Conservation (phyloP, 78 protist species). For the Dictyostelium firmibasis region DNA sequence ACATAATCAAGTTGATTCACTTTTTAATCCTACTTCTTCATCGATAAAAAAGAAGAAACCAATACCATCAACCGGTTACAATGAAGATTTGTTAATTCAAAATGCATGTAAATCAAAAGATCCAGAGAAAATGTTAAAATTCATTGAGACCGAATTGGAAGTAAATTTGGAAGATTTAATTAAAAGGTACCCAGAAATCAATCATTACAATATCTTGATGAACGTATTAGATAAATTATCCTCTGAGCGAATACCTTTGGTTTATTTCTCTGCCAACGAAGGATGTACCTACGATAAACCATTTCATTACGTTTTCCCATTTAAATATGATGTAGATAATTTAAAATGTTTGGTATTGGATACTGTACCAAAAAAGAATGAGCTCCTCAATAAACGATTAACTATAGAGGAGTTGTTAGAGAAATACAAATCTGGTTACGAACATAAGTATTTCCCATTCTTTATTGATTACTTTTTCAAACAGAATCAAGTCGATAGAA, state of each 20-base stretch:
- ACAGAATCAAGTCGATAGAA: not conserved
- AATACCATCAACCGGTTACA: not conserved
- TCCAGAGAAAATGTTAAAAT: not conserved
- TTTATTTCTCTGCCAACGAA: not conserved
- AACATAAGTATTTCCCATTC: conserved; percentile 1
- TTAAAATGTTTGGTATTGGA: not conserved
- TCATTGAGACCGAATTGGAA: not conserved
- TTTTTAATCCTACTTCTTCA: not conserved
- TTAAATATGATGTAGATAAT: not conserved
- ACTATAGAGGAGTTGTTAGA: not conserved
- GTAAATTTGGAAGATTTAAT: not conserved
- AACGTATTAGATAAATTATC: not conserved
- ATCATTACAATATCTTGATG: not conserved
- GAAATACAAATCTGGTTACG: not conserved
- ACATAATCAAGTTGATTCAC: not conserved
- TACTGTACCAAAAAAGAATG: not conserved
- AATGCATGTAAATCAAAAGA: conserved; percentile 16
- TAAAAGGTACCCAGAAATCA: not conserved
- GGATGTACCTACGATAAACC: conserved; percentile 6
- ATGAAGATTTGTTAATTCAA: not conserved
- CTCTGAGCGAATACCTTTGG: not conserved
- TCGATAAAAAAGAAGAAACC: not conserved
- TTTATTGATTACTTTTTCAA: not conserved
- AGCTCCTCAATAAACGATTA: not conserved
- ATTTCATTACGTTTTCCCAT: conserved; percentile 8